phyloP scores from a whole-genome alignment of 2,329 filamentous ascomycete species.

The Colletotrichum paranaense region DNA sequence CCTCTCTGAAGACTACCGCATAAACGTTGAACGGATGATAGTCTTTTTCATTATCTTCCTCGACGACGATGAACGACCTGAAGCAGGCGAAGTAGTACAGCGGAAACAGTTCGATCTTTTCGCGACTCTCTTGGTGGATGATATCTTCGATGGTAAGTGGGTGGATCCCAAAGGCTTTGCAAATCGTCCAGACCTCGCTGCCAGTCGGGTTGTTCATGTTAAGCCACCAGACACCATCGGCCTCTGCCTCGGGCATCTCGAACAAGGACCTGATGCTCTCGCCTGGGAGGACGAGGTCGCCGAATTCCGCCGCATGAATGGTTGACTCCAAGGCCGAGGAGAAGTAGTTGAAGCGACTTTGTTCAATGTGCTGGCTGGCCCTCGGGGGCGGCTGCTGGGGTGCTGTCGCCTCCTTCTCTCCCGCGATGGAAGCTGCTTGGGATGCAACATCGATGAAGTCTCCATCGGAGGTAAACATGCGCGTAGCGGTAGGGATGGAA shows the following conservation, averaged over 20 bases:
- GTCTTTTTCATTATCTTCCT: constrained; percentile 83
- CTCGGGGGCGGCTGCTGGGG: constrained; percentile 50
- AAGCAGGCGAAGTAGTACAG: constrained; percentile 99
- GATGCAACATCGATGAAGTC: constrained; percentile 65
- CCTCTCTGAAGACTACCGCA: constrained; percentile 95
- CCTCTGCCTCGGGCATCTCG: constrained; percentile 68
- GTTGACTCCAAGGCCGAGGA: constrained; percentile 94
- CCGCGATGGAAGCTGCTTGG: constrained; percentile 43
- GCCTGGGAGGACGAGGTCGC: constrained; percentile 87
- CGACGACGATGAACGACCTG: constrained; percentile 85
- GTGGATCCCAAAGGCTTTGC: constrained; percentile 94
- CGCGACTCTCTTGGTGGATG: constrained; percentile 90
- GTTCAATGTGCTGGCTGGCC: constrained; percentile 58
- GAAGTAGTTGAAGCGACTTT: constrained; percentile 94
- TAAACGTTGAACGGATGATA: constrained; percentile 97
- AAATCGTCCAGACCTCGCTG: constrained; percentile 88
- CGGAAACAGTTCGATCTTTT: constrained; percentile 98
- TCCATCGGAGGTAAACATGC: constrained; percentile 63
- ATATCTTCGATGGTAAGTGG: constrained; percentile 97
- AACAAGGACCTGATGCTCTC: constrained; percentile 93
- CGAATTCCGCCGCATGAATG: constrained; percentile 89
- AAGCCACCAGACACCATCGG: constrained; percentile 94
- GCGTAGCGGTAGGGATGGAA: constrained; percentile 54
- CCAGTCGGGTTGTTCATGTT: constrained; percentile 91
- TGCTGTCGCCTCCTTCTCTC: constrained; percentile 57